These are phyloP conservation scores for Trichoderma semiorbis DNA, from an alignment of 2,329 filamentous ascomycete species.

Conservation along the genomic window DNA sequence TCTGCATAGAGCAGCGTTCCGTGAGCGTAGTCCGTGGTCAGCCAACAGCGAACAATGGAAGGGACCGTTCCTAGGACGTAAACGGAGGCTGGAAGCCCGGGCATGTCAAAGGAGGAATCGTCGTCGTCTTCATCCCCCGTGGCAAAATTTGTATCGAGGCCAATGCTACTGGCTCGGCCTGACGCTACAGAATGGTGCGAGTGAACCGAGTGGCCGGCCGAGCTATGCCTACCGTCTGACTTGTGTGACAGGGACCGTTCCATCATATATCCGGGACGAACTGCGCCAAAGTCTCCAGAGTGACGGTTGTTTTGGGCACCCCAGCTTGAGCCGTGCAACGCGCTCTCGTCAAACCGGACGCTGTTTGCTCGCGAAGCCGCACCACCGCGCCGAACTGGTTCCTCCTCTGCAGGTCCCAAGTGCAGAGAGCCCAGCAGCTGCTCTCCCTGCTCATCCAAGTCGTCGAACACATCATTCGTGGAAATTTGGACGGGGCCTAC, in stretches of 20 bases:
- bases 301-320: constrained; percentile 73
- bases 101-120: constrained; percentile 67
- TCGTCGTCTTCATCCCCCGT: constrained; percentile 61
- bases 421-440: constrained; percentile 77
- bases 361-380: constrained; percentile 92
- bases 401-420: constrained; percentile 76
- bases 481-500: constrained; percentile 76
- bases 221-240: constrained; percentile 92
- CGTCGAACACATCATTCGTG: constrained; percentile 80
- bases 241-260: constrained; percentile 92
- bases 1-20: constrained; percentile 86
- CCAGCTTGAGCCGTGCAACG: constrained; percentile 83
- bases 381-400: constrained; percentile 78
- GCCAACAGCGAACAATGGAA: constrained; percentile 93
- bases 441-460: constrained; percentile 82
- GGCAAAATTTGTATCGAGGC: constrained; percentile 68
- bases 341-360: constrained; percentile 95
- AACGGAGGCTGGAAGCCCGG: constrained; percentile 75
- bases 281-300: constrained; percentile 75
- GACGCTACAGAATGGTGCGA: constrained; percentile 67
- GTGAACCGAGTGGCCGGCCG: constrained; percentile 76
- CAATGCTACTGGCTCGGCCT: constrained; percentile 82
- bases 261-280: constrained; percentile 80
- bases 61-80: constrained; percentile 86
- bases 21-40: constrained; percentile 86